Conservation (phyloP, 2,329 filamentous ascomycete species). For the Pseudogymnoascus destructans region DNA sequence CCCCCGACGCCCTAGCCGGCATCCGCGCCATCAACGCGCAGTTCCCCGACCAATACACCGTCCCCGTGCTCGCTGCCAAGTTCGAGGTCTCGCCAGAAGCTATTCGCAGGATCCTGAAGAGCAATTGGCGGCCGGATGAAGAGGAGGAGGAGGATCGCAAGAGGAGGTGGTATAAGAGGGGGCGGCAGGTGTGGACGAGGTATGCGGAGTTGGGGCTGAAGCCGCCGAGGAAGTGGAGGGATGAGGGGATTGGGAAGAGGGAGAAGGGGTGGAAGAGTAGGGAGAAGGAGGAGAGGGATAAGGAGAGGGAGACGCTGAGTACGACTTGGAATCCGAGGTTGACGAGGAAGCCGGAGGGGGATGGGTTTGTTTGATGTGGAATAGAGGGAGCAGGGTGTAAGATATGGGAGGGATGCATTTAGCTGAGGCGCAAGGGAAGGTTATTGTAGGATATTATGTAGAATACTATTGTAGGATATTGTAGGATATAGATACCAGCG, state of each 20-base stretch:
- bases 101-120: constrained; percentile 73
- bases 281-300: constrained; percentile 7
- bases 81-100: constrained; percentile 83
- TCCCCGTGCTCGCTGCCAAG: constrained; percentile 54
- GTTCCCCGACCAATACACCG: constrained; percentile 66
- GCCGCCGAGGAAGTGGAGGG: constrained; percentile 47
- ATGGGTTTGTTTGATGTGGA: neutral
- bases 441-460: neutral
- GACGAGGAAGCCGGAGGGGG: constrained; percentile 2
- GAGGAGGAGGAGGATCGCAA: constrained; percentile 45
- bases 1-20: constrained; percentile 81
- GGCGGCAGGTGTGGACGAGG: constrained; percentile 44
- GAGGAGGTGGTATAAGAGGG: constrained; percentile 47
- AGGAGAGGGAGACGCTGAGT: neutral
- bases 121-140: constrained; percentile 54
- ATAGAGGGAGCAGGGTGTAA: neutral
- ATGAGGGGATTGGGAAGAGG: constrained; percentile 24
- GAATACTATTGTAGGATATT: neutral
- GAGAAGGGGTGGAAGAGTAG: constrained; percentile 9
- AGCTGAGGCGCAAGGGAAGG: neutral
- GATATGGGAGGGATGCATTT: neutral
- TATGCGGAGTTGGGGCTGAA: constrained; percentile 49
- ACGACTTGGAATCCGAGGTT: constrained; percentile 5
- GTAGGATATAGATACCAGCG: neutral
- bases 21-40: constrained; percentile 71